These are phyloP conservation scores for Antrodiella citrinella DNA, from an alignment of 768 basidiomycete species.

Conservation along the genomic window DNA sequence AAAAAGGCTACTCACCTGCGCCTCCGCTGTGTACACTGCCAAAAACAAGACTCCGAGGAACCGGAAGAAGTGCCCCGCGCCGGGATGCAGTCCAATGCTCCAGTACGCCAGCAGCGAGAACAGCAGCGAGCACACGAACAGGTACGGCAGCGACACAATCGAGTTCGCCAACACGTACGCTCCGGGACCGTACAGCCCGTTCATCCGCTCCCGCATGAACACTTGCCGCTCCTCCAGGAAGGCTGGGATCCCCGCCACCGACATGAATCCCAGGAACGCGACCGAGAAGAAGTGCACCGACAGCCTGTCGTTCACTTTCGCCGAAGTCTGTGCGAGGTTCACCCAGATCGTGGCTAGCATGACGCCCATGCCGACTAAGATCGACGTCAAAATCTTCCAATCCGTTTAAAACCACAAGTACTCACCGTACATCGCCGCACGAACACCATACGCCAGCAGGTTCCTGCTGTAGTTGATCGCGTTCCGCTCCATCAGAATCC, in stretches of 20 bases:
- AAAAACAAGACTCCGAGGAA: constrained; percentile 49
- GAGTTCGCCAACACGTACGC: constrained; percentile 49
- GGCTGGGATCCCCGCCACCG: constrained; percentile 51
- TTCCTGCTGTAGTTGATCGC: constrained; percentile 45
- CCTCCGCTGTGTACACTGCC: constrained; percentile 44
- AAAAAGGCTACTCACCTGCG: constrained; percentile 26
- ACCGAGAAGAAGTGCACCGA: constrained; percentile 51
- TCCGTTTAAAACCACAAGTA: too few species aligned
- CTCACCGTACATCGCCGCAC: constrained; percentile 46
- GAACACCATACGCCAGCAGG: constrained; percentile 48
- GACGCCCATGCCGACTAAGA: constrained; percentile 21
- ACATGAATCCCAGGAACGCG: constrained; percentile 50
- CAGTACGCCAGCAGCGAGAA: constrained; percentile 45
- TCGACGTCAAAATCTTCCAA: too few species aligned
- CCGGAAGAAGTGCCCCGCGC: constrained; percentile 41
- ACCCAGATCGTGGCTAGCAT: constrained; percentile 44
- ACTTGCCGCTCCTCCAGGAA: constrained; percentile 54
- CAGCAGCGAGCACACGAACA: constrained; percentile 39
- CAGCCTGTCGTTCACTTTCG: constrained; percentile 34
- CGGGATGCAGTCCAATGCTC: constrained; percentile 44
- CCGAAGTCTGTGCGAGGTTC: constrained; percentile 17
- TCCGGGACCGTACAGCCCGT: constrained; percentile 47
- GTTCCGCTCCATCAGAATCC: constrained; percentile 39
- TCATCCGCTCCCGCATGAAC: constrained; percentile 47
- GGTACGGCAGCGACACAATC: constrained; percentile 44